Evolutionary conservation across 192 early-diverging fungal species (phyloP).

Genomic region (Lobosporangium transversale): DNA sequence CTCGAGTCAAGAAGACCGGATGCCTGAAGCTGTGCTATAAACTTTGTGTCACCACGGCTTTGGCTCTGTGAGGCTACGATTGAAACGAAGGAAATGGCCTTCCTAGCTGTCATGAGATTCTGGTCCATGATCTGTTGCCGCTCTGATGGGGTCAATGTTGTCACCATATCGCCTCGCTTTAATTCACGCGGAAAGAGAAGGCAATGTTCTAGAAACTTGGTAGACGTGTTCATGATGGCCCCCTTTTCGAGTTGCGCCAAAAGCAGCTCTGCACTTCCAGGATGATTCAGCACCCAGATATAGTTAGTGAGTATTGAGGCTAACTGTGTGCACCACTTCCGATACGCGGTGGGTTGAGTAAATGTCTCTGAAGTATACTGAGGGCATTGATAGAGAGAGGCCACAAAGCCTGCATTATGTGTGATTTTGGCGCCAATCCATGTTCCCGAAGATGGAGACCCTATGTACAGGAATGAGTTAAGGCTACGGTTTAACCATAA

Average conservation of each 20-base stretch:
- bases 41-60: conserved; percentile 5
- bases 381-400: conserved; percentile 3
- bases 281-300: conserved; percentile 43
- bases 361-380: conserved; percentile 4
- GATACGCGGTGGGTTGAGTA: conserved; percentile 6
- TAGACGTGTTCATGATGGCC: neutral
- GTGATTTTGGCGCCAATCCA: conserved; percentile 38
- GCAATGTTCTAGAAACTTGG: conserved; percentile 42
- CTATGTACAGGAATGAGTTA: conserved; percentile 8
- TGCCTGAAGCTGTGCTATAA: conserved; percentile 12
- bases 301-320: conserved; percentile 41
- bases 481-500: neutral
- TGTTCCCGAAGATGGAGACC: conserved; percentile 7
- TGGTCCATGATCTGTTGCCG: conserved; percentile 36
- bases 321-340: conserved; percentile 46
- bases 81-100: conserved; percentile 18
- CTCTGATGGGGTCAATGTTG: conserved; percentile 16
- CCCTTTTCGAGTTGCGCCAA: conserved; percentile 2
- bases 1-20: conserved; percentile 37
- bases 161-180: neutral
- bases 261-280: conserved; percentile 14
- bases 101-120: conserved; percentile 27
- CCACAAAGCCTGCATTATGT: conserved; percentile 14
- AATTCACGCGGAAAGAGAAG: conserved; percentile 12
- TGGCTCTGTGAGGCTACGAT: conserved; percentile 4